Evolutionary conservation across 1,139 yeast genomes (phyloP).

Genomic region (Diutina neorugosa): DNA sequence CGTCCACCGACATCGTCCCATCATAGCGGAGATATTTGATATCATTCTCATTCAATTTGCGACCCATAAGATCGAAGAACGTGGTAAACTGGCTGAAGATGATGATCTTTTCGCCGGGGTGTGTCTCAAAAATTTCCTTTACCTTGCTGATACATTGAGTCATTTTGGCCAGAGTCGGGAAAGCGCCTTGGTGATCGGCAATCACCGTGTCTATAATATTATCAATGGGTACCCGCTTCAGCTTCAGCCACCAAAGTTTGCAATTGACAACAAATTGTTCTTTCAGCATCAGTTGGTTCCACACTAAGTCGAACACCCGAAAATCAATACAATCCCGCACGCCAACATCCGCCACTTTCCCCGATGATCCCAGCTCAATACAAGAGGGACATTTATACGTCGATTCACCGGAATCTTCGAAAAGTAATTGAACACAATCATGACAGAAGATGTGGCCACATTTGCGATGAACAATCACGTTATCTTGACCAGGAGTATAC

Average conservation of each 20-base stretch:
- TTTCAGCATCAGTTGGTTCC: not conserved
- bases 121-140: constrained; percentile 23
- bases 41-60: constrained; percentile 36
- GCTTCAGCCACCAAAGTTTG: not conserved
- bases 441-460: constrained; percentile 68
- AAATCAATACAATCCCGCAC: not conserved
- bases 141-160: constrained; percentile 36
- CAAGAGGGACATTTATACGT: not conserved
- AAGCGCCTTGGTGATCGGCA: constrained; percentile 11
- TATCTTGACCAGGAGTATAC: constrained; percentile 21
- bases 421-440: constrained; percentile 44
- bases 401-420: constrained; percentile 22
- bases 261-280: not conserved
- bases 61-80: constrained; percentile 57
- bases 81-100: constrained; percentile 80
- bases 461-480: constrained; percentile 32
- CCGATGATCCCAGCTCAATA: not conserved
- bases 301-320: not conserved
- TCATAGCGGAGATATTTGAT: constrained; percentile 57
- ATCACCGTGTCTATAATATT: not conserved
- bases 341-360: not conserved
- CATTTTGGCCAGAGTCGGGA: constrained; percentile 44
- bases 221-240: not conserved
- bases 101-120: constrained; percentile 52
- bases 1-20: constrained; percentile 64